These are phyloP conservation scores for Orbilia blumenaviensis DNA, from an alignment of 2,329 filamentous ascomycete genomes.

Conservation along the genomic window DNA sequence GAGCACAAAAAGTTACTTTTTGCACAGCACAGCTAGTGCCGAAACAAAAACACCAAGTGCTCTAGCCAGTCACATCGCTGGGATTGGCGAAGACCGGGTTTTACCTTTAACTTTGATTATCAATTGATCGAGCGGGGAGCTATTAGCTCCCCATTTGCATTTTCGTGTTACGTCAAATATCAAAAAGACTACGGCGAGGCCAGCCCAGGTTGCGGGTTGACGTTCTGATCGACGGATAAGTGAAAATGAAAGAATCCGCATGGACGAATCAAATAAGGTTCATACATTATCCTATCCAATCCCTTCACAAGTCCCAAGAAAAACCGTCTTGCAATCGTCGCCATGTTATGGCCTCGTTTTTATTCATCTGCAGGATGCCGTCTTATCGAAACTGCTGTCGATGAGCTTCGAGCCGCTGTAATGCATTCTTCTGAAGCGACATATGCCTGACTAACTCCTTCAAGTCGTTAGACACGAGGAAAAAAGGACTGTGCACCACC, in stretches of 20 bases:
- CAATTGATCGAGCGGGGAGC: not conserved
- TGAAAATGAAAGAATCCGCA: conserved; percentile 8
- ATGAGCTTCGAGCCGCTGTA: not conserved
- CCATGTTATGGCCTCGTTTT: not conserved
- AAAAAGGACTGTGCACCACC: conserved; percentile 1
- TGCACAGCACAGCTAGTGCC: not conserved
- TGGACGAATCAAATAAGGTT: not conserved
- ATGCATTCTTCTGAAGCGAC: not conserved
- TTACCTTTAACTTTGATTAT: too few species aligned
- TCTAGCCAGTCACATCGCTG: conserved; percentile 12
- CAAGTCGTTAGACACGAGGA: not conserved
- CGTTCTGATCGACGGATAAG: conserved; percentile 21
- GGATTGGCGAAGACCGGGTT: conserved; percentile 11
- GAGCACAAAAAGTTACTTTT: not conserved
- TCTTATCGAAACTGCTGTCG: not conserved
- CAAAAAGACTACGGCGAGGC: not conserved
- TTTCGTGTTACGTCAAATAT: not conserved
- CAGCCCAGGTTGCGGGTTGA: conserved; percentile 16
- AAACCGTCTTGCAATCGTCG: not conserved
- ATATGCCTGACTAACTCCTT: not conserved
- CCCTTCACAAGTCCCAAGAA: not conserved
- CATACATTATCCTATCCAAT: not conserved
- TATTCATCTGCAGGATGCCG: conserved; percentile 3
- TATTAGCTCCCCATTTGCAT: not conserved
- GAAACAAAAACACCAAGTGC: not conserved